phyloP scores from a whole-genome alignment of 2,329 filamentous ascomycete species.

The Fusarium oligoseptatum region DNA sequence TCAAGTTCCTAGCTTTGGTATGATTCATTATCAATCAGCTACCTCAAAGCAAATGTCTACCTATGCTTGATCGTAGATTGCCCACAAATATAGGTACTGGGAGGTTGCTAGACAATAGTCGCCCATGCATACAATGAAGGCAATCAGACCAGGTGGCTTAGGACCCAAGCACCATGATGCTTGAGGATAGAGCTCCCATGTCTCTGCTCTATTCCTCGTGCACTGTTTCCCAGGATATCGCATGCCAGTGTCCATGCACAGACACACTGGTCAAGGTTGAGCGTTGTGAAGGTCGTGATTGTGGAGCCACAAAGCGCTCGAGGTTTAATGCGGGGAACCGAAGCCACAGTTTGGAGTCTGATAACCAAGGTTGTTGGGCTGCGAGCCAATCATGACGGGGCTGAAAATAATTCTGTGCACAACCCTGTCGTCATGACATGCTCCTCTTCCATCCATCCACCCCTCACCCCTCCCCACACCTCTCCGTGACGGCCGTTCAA shows the following conservation, averaged over 20 bases:
- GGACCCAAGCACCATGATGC: neutral
- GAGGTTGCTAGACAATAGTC: neutral
- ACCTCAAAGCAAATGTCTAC: neutral
- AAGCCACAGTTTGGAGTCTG: constrained; percentile 3
- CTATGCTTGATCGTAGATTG: neutral
- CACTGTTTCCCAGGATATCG: neutral
- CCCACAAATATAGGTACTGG: neutral
- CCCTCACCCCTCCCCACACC: constrained; percentile 31
- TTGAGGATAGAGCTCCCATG: neutral
- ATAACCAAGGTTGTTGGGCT: neutral
- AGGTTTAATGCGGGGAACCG: neutral
- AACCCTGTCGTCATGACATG: neutral
- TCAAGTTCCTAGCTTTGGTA: neutral
- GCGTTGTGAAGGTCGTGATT: neutral
- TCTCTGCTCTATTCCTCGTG: neutral
- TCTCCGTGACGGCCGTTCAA: neutral
- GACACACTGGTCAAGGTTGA: neutral
- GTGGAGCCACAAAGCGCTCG: neutral
- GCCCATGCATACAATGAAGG: neutral
- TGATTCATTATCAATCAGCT: neutral
- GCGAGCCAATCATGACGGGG: neutral
- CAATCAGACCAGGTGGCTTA: neutral
- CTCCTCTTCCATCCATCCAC: constrained; percentile 14
- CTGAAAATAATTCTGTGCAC: neutral
- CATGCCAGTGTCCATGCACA: neutral